phyloP scores from a whole-genome alignment of 2,329 filamentous ascomycete species.

The Diplocarpon rosae region DNA sequence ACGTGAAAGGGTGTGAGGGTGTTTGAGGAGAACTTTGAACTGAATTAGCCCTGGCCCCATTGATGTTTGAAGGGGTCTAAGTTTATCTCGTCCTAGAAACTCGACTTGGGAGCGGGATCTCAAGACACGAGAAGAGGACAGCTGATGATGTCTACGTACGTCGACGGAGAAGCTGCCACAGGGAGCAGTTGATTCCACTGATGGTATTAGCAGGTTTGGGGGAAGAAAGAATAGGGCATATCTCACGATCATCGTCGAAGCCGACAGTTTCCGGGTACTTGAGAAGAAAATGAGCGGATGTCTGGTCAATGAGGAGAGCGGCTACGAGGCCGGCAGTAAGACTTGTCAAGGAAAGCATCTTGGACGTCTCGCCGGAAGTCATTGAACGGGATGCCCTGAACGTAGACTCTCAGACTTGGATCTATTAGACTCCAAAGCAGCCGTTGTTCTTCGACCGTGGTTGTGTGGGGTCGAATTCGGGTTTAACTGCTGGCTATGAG shows the following conservation, averaged over 20 bases:
- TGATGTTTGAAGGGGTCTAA: too few relatives aligned
- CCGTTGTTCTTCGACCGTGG: too few relatives aligned
- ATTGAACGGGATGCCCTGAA: background rate
- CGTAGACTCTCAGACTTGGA: background rate
- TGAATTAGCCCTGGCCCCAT: too few relatives aligned
- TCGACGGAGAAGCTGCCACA: conserved; percentile 44
- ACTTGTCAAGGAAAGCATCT: conserved; percentile 5
- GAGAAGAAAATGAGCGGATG: conserved; percentile 45
- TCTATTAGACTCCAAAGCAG: background rate
- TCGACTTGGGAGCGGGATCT: too few relatives aligned
- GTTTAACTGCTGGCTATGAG: too few relatives aligned
- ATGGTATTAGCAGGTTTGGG: background rate
- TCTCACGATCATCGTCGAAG: conserved; percentile 33
- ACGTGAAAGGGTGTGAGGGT: conserved; percentile 48
- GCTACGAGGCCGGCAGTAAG: conserved; percentile 6
- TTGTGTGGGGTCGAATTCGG: too few relatives aligned
- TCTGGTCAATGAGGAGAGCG: conserved; percentile 13
- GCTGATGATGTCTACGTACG: background rate
- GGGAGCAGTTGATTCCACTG: conserved; percentile 32
- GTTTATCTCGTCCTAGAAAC: too few relatives aligned
- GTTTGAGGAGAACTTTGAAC: conserved; percentile 31
- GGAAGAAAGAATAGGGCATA: background rate
- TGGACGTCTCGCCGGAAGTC: background rate
- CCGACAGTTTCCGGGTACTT: conserved; percentile 37
- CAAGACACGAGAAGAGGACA: too few relatives aligned